phyloP scores from a whole-genome alignment of 495 filamentous ascomycete genomes.

The Penicillium steckii region DNA sequence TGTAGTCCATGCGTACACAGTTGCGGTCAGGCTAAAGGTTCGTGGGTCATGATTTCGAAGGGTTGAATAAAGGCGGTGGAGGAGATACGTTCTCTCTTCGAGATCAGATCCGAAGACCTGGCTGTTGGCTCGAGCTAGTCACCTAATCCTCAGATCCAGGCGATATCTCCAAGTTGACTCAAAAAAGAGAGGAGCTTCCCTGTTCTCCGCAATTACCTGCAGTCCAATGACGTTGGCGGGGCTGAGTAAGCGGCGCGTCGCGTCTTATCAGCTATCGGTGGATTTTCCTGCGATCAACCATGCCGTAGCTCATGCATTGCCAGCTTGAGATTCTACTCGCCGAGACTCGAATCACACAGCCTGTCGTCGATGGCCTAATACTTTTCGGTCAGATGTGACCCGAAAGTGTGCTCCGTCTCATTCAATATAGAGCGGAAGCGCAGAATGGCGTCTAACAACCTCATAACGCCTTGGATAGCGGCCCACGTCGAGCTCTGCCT shows the following conservation, averaged over 20 bases:
- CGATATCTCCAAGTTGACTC: background rate
- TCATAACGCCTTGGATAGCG: slow-evolving; percentile 31
- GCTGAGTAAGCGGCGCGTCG: slow-evolving; percentile 19
- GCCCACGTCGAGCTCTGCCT: slow-evolving; percentile 29
- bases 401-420: background rate
- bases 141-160: background rate
- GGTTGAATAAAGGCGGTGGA: background rate
- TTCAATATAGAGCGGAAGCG: background rate
- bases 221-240: slow-evolving; percentile 40
- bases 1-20: slow-evolving; percentile 37
- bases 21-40: slow-evolving; percentile 16
- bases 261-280: slow-evolving; percentile 22
- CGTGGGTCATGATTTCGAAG: slow-evolving; percentile 14
- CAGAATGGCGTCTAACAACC: slow-evolving; percentile 24
- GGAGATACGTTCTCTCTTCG: background rate
- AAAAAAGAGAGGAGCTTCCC: slow-evolving; percentile 8
- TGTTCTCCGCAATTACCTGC: slow-evolving; percentile 20
- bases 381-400: background rate
- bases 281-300: slow-evolving; percentile 4
- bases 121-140: background rate
- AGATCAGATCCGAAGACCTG: background rate
- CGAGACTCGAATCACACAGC: too few relatives aligned
- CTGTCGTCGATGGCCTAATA: background rate
- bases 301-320: too few relatives aligned
- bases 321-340: background rate